Evolutionary conservation across 306 rosid genomes (phyloP), one percentile per base, ranked within the genome.

Genomic region (Ormosia emarginata): DNA sequence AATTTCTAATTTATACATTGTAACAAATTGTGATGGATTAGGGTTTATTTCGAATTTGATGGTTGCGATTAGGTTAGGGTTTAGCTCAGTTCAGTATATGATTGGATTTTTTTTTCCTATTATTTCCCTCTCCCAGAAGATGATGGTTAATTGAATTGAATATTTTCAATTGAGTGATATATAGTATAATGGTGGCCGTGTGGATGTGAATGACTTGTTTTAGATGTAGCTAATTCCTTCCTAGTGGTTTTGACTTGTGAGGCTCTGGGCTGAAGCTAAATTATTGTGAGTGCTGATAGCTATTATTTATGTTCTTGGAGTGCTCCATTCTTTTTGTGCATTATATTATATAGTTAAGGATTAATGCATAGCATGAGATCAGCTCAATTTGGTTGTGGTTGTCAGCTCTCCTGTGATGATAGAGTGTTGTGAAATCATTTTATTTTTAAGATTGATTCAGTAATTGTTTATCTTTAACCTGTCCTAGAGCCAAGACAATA

Each of bases 11-110:
- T n/a, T n/a, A n/a, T n/a, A n/a, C n/a, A n/a, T 47, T 55, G 49
- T 18, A 3, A 59, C 5, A 33, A 30, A 9, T 79, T 6, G 6
- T 47, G 40, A 46, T 57, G 5, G 7, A 46, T 81, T 55, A 68
- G 66, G 79, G 77, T 81, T 75, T 37, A 6, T 69, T 70, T 61
- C 2, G 2, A 66, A 43, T 81, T 81, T 67, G 33, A 36, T 43
- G 43, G 18, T 66, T 77, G 62, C 11, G 33, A 46, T 70, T 71
- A 64, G 67, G 44, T 29, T 67, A n/a, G 70, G 24, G 56, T 44
- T 67, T 77, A 34, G 59, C 57, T 50, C 6, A 32, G 5, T 17
- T 77, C 18, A 9, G 74, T 72, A 4, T 58, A 9, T 30, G 30
- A 37, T 39, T 70, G 65, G 64, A 47, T 34, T 58, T 49, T 12